Evolutionary conservation across 2,329 filamentous ascomycete species (phyloP).

Genomic region (Penicillium sp.): DNA sequence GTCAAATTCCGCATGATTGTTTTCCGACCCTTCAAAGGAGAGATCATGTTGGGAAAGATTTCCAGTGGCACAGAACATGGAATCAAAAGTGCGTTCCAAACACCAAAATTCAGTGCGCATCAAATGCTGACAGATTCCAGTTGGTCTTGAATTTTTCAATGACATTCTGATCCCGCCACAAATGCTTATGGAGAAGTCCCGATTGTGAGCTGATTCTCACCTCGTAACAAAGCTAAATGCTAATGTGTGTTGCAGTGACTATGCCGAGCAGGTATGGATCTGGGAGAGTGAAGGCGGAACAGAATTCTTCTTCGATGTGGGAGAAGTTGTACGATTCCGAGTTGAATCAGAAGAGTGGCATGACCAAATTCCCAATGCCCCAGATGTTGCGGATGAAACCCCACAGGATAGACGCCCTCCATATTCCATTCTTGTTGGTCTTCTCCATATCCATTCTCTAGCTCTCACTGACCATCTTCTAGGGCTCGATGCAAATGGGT

Average conservation of each 20-base stretch:
- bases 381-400: conserved; percentile 54
- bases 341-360: conserved; percentile 85
- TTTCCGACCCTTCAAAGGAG: conserved; percentile 90
- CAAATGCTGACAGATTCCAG: conserved; percentile 33
- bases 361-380: conserved; percentile 68
- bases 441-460: background rate
- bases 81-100: conserved; percentile 52
- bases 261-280: conserved; percentile 70
- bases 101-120: conserved; percentile 14
- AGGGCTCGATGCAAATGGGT: conserved; percentile 42
- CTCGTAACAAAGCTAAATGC: conserved; percentile 4
- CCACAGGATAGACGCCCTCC: conserved; percentile 52
- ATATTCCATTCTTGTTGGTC: conserved; percentile 39
- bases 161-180: conserved; percentile 74
- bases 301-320: conserved; percentile 75
- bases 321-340: conserved; percentile 78
- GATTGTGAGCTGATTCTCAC: conserved; percentile 54
- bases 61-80: conserved; percentile 62
- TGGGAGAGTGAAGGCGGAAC: conserved; percentile 67
- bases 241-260: conserved; percentile 47
- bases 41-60: conserved; percentile 80
- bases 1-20: conserved; percentile 90
- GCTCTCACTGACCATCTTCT: conserved; percentile 10
- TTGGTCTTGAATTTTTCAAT: conserved; percentile 85
- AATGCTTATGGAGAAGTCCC: conserved; percentile 64